Percentiles rank a stretch among this genome's conserved stretches.
phyloP scores from a whole-genome alignment of 208 protist genomes.

The Pavlovales sp. region DNA sequence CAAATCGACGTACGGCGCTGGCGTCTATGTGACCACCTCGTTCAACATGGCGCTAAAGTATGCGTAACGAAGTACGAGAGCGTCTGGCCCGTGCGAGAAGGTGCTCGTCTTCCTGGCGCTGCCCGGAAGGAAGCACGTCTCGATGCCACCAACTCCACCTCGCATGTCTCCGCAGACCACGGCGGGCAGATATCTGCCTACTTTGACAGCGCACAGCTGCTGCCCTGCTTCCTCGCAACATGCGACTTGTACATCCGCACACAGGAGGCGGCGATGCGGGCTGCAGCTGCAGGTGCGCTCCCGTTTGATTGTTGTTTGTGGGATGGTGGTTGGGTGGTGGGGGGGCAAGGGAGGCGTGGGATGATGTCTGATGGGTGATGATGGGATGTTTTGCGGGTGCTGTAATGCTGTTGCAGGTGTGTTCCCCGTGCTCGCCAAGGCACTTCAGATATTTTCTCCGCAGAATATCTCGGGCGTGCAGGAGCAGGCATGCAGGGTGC shows the following conservation, averaged over 20 bases:
- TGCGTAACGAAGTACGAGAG: background rate
- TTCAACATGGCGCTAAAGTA: background rate
- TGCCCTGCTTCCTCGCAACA: background rate
- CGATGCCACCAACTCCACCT: background rate
- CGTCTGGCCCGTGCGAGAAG: too few relatives aligned
- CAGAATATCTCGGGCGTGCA: too few relatives aligned
- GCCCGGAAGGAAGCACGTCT: background rate
- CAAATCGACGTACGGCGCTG: background rate
- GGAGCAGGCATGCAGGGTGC: too few relatives aligned
- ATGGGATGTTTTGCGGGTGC: too few relatives aligned
- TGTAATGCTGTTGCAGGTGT: too few relatives aligned
- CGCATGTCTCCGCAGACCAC: background rate
- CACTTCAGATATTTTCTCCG: too few relatives aligned
- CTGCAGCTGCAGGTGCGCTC: too few relatives aligned
- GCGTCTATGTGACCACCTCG: background rate
- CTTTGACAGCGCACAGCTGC: background rate
- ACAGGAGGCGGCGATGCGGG: background rate
- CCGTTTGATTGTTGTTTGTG: too few relatives aligned
- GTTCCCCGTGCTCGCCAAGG: too few relatives aligned
- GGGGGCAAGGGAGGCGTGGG: too few relatives aligned
- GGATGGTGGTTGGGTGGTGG: too few relatives aligned
- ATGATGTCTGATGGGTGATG: too few relatives aligned
- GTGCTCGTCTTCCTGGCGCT: background rate
- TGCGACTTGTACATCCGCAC: background rate
- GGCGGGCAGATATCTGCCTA: background rate